Evolutionary conservation across 768 basidiomycete species (phyloP).

Genomic region (Mycena galopus): DNA sequence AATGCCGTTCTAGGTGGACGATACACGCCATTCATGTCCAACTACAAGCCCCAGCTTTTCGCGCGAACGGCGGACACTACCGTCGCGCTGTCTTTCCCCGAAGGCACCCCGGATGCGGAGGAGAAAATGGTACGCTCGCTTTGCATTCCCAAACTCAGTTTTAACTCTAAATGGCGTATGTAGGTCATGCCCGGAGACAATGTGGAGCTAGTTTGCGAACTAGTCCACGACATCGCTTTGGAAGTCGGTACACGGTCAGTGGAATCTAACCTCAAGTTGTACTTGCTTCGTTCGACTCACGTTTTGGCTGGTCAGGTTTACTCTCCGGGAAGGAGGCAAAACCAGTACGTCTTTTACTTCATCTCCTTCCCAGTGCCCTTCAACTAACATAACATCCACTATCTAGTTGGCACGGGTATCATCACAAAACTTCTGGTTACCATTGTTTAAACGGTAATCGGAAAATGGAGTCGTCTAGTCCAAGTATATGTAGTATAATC

Average conservation of each 20-base stretch:
- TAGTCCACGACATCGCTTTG: conserved; percentile 88
- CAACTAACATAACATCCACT: conserved; percentile 20
- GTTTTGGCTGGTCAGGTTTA: conserved; percentile 65
- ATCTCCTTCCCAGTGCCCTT: not conserved
- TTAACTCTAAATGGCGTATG: conserved; percentile 6
- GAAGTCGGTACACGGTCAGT: conserved; percentile 86
- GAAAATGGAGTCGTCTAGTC: not conserved
- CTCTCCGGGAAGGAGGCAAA: conserved; percentile 94
- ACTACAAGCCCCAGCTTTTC: conserved; percentile 97
- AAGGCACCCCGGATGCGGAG: conserved; percentile 81
- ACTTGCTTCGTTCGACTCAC: conserved; percentile 23
- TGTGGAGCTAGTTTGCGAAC: conserved; percentile 89
- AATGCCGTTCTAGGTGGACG: conserved; percentile 70
- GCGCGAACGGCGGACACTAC: conserved; percentile 96
- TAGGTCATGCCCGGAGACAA: conserved; percentile 99
- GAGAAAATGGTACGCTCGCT: conserved; percentile 82
- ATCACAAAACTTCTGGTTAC: conserved; percentile 83
- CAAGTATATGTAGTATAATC: conserved; percentile 33
- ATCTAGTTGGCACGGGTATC: conserved; percentile 91
- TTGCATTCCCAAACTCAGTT: not conserved
- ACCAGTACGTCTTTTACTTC: conserved; percentile 77
- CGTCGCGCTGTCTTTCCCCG: conserved; percentile 86
- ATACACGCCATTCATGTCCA: conserved; percentile 91
- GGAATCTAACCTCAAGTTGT: conserved; percentile 10
- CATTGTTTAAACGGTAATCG: conserved; percentile 32